phyloP scores from a whole-genome alignment of 495 filamentous ascomycete species.

The Aspergillus affinis region DNA sequence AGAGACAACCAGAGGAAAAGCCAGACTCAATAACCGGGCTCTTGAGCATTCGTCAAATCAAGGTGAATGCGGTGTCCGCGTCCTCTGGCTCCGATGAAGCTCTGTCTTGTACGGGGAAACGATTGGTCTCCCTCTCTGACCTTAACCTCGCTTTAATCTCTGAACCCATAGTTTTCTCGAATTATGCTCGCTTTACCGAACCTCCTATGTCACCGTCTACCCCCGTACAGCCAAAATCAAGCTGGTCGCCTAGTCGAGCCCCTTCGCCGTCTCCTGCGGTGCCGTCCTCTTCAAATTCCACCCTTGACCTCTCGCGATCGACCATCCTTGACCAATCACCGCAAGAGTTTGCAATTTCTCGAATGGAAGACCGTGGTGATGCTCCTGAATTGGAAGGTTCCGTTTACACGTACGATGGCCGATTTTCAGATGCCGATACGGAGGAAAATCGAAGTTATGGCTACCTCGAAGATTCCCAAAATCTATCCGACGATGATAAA shows the following conservation, averaged over 20 bases:
- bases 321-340: constrained; percentile 38
- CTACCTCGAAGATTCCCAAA: constrained; percentile 33
- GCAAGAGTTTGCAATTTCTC: constrained; percentile 8
- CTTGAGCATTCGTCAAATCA: constrained; percentile 63
- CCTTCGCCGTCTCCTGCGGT: constrained; percentile 30
- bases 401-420: constrained; percentile 39
- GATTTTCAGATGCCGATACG: constrained; percentile 47
- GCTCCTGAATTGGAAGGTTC: constrained; percentile 30
- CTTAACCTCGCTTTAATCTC: constrained; percentile 68
- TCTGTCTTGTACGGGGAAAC: constrained; percentile 51
- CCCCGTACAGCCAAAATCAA: constrained; percentile 43
- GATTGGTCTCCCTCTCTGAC: constrained; percentile 60
- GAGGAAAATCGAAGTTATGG: constrained; percentile 28
- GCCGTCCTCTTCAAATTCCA: constrained; percentile 28
- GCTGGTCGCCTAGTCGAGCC: constrained; percentile 33
- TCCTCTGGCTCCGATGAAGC: constrained; percentile 28
- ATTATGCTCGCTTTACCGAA: constrained; percentile 58
- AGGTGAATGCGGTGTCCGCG: constrained; percentile 63
- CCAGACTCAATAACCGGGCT: constrained; percentile 59
- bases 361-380: not conserved
- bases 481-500: constrained; percentile 34
- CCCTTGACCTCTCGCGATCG: constrained; percentile 42
- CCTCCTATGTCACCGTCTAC: constrained; percentile 58
- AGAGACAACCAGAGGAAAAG: constrained; percentile 40
- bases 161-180: constrained; percentile 70